Conservation (phyloP, 148 eudicot genomes). For the Cornus suecica region DNA sequence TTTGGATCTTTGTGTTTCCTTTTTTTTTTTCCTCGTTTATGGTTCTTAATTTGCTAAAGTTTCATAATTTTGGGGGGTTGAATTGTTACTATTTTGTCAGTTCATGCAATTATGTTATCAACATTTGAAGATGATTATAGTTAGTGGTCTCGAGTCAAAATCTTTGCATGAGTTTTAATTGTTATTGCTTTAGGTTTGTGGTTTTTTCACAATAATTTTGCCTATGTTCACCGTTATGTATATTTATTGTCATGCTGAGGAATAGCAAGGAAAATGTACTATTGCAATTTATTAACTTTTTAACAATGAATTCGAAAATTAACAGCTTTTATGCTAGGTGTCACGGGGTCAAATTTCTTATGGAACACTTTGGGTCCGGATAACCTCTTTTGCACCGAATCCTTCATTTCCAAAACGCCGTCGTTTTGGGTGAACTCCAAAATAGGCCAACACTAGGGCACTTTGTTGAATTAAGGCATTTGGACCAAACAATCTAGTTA, state of each 20-base stretch:
- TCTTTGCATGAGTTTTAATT: not conserved
- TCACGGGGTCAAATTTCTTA: too few species aligned
- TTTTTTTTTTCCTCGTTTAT: not conserved
- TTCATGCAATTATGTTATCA: not conserved
- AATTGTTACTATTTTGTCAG: not conserved
- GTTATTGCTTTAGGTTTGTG: not conserved
- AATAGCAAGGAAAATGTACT: not conserved
- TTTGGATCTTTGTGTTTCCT: not conserved
- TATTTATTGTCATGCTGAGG: not conserved
- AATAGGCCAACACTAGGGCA: too few species aligned
- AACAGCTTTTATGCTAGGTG: not conserved
- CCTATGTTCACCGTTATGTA: not conserved
- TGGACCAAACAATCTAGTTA: not conserved
- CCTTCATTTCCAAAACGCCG: too few species aligned
- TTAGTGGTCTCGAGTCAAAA: not conserved
- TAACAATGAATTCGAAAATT: too few species aligned
- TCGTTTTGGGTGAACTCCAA: too few species aligned
- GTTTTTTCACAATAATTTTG: not conserved
- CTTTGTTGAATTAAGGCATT: not conserved
- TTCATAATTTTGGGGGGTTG: not conserved
- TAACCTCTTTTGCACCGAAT: too few species aligned
- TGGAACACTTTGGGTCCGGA: too few species aligned
- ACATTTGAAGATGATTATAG: not conserved
- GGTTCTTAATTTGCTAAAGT: not conserved
- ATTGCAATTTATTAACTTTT: not conserved